Conservation (phyloP, 495 filamentous ascomycete species). For the Amorphotheca resinae region DNA sequence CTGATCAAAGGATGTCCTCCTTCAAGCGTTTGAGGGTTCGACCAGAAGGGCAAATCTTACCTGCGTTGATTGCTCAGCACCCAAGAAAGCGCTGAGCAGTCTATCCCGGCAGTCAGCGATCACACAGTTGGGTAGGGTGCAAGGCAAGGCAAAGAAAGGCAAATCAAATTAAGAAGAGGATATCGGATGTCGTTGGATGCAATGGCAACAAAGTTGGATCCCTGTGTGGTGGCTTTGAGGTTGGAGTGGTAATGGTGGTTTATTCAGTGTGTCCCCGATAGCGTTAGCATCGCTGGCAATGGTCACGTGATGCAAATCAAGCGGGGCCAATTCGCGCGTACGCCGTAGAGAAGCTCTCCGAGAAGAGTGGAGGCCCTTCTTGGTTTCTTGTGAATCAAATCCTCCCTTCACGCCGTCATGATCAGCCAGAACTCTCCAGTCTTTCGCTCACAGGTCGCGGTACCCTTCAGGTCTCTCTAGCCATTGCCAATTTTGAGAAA, state of each 20-base stretch:
- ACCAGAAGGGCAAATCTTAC: conserved; percentile 7
- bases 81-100: not conserved
- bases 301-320: not conserved
- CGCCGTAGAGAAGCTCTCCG: not conserved
- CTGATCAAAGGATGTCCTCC: not conserved
- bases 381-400: not conserved
- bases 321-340: not conserved
- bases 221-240: too few relatives aligned
- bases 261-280: not conserved
- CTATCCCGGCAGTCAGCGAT: too few relatives aligned
- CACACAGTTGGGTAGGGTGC: too few relatives aligned
- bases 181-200: too few relatives aligned
- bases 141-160: not conserved
- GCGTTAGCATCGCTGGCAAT: not conserved
- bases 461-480: conserved; percentile 5
- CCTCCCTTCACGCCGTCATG: conserved; percentile 7
- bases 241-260: too few relatives aligned
- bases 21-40: not conserved
- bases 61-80: conserved; percentile 4
- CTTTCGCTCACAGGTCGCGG: conserved; percentile 7
- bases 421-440: conserved; percentile 5
- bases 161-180: not conserved
- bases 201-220: not conserved
- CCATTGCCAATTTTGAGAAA: conserved; percentile 9
- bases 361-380: not conserved